Evolutionary conservation across 441 rosid species (phyloP), one percentile per base, ranked within the genome.

Genomic region (Syzygium syzygioides): DNA sequence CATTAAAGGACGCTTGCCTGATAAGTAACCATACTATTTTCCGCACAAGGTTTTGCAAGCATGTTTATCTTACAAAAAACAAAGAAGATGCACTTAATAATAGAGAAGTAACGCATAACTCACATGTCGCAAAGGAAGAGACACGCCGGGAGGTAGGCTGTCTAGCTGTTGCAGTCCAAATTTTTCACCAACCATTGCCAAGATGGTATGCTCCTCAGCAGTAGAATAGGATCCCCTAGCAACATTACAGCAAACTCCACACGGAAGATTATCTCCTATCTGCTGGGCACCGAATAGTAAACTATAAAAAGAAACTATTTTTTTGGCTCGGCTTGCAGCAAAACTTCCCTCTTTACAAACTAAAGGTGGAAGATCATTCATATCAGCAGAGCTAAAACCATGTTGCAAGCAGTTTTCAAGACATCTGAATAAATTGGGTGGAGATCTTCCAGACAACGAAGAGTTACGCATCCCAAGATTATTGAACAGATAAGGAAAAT

Each of bases 121-220:
- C 95, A 98, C 99, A 94, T 98, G 99, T 92, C 99, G 94, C 89
- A 98, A 91, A 62, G 99, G 99, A 90, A 98, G 99, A 91, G 99
- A 97, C 88, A 96, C 95, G 66, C 99, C 99, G 86, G 94, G 91
- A 90, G 99, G 99, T 91, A 98, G 93, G 87, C 93, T 91, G 94
- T 98, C 99, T 87, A 98, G 94, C 87, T 97, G 98, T 85, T 94
- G 96, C 88, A 95, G 94, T 90, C 99, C 99, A 94, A 98, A 98
- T 92, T 91, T 96, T 93, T 98, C 99, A 88, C 99, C 99, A 68
- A 94, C 99, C 99, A 98, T 97, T 90, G 99, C 98, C 94, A 98
- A 92, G 90, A 98, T 93, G 41, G 97, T 91, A 56, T 96, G 96
- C 92, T 98, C 99, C 95, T 96, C 99, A 87, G 89, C 90, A 64